Percentiles rank a stretch among this genome's conserved stretches.
Evolutionary conservation across 805 yeast species (phyloP).

Genomic region (Saturnispora serradocipensis): DNA sequence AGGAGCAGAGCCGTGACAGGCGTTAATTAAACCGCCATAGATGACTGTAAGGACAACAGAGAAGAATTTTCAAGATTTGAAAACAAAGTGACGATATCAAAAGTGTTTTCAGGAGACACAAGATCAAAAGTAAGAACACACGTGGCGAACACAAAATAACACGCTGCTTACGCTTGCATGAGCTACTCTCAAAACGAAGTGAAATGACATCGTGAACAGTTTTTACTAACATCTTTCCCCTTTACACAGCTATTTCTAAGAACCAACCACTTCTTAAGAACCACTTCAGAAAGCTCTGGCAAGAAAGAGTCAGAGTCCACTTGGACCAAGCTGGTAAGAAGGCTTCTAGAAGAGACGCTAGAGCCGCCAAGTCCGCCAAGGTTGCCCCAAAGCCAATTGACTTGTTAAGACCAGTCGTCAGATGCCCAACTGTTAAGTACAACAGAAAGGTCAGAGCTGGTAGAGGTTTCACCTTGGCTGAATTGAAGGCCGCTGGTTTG

Average conservation of each 20-base stretch:
- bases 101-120: too few relatives aligned
- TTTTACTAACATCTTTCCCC: conserved; percentile 17
- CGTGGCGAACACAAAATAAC: too few relatives aligned
- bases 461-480: conserved; percentile 97
- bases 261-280: conserved; percentile 98
- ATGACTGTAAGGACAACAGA: too few relatives aligned
- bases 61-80: background rate
- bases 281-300: conserved; percentile 99
- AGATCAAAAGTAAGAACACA: too few relatives aligned
- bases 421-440: conserved; percentile 98
- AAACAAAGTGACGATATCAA: too few relatives aligned
- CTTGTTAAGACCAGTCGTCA: conserved; percentile 91
- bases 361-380: conserved; percentile 88
- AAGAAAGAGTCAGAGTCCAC: conserved; percentile 98
- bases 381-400: conserved; percentile 98
- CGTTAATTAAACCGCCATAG: too few relatives aligned
- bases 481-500: conserved; percentile 95
- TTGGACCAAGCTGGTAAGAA: conserved; percentile 99
- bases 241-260: conserved; percentile 81
- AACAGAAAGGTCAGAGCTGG: conserved; percentile 99
- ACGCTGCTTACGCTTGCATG: too few relatives aligned
- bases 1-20: too few relatives aligned
- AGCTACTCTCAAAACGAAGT: too few relatives aligned
- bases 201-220: background rate
- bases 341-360: conserved; percentile 90